Evolutionary conservation across 116 monocot genomes (phyloP), one percentile per base, ranked within the genome.

Genomic region (Cymodocea nodosa): DNA sequence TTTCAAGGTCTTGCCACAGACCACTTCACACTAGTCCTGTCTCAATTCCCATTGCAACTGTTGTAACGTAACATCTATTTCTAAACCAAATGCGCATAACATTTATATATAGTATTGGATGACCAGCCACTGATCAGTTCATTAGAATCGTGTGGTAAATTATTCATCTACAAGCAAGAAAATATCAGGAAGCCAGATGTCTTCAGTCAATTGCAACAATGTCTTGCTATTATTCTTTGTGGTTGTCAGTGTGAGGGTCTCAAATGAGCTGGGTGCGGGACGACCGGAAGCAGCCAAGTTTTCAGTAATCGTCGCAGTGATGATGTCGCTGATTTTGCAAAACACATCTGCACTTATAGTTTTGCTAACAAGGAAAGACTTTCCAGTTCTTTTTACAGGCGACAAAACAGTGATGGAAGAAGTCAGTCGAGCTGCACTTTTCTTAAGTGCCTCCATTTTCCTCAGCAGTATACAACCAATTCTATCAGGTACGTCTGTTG

Each of bases 251-350:
- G 83, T 83, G 39, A 73, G 83, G 62, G 79, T 83, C 15, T 79
- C 83, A 6, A 83, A 83, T 76, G 79, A 83, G 58, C 76, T 83
- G 4, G 83, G 83, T n/a, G 79, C 83, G 25, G 76, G 79, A n/a
- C 61, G 54, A 15, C 76, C 79, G 15, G 70, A 74, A 62, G 73
- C 75, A 40, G 83, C 83, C 18, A 79, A 63, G 48, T 83, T 83
- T 66, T 79, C 86, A 9, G 69, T 79, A 11, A 6, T 70, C 37
- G 76, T 83, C 6, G 76, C 73, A 49, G 23, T 67, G 14, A 34
- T 20, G 59, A 73, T 70, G 52, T 83, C 83, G 14, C 19, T 73
- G 18, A 24, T 62, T 17, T 70, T 83, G 48, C 75, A 76, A 23
- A 72, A 66, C 49, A 73, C 55, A 11, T 76, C 79, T 52, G 53